Conservation (phyloP, 768 basidiomycete species). For the Agaricus blazei region DNA sequence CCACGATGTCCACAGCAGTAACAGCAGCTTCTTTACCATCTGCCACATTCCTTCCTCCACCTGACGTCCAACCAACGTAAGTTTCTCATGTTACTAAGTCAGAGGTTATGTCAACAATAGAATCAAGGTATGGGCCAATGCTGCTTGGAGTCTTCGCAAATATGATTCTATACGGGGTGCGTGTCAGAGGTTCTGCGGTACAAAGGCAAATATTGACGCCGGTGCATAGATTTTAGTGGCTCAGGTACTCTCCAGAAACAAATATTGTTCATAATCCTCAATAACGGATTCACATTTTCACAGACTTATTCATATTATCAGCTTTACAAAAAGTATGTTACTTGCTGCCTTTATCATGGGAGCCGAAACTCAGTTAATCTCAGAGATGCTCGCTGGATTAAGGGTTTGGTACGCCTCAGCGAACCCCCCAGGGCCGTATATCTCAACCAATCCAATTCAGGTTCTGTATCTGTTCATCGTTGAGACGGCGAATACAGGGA, state of each 20-base stretch:
- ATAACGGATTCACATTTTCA: not conserved
- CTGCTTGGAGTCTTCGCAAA: slow-evolving; percentile 36
- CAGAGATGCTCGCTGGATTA: slow-evolving; percentile 42
- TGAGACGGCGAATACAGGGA: slow-evolving; percentile 38
- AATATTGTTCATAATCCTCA: too few species aligned
- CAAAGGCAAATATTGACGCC: not conserved
- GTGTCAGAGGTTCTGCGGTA: not conserved
- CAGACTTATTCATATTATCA: slow-evolving; percentile 34
- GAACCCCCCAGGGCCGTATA: not conserved
- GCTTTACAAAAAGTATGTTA: slow-evolving; percentile 33
- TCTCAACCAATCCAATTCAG: slow-evolving; percentile 15
- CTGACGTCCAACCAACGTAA: slow-evolving; percentile 27
- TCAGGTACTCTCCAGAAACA: slow-evolving; percentile 21
- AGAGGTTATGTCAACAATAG: not conserved
- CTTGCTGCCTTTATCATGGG: not conserved
- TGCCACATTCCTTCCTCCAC: slow-evolving; percentile 12
- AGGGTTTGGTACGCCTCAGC: slow-evolving; percentile 26
- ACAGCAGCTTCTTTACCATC: not conserved
- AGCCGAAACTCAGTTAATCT: not conserved
- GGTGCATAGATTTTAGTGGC: slow-evolving; percentile 26
- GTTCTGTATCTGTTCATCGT: slow-evolving; percentile 36
- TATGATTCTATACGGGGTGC: slow-evolving; percentile 42
- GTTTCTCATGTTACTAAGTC: slow-evolving; percentile 3
- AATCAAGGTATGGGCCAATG: slow-evolving; percentile 39
- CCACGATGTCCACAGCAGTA: slow-evolving; percentile 3